Base-by-base conservation (phyloP, 306 rosid species). In the Quercus wislizeni region DNA sequence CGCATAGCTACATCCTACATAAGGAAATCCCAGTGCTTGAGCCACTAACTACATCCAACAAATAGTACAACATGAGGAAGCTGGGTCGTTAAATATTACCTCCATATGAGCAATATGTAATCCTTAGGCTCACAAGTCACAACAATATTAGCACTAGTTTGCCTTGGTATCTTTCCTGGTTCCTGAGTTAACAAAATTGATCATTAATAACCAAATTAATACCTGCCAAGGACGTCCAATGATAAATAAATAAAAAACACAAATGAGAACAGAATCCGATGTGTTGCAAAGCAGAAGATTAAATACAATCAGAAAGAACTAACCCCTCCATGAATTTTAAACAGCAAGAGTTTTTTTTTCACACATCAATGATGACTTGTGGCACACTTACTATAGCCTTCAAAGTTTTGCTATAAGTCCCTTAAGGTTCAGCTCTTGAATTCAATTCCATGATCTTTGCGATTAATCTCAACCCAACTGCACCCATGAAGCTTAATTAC, bases 401-500 rank as follows among this genome's bases (percentile, higher is more conserved):
- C 25, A 6, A 35, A 52, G 28, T 49, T 51, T 11, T 27, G 73
- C 72, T 30, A 1, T 23, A 20, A 33, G 55, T 43, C 56, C n/a
- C 13, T n/a, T 35, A 18, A 4, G 0, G 3, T 35, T 55, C 51
- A 27, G 63, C 56, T 68, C 18, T 27, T 67, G 62, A 15, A 0
- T 68, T 28, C 63, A 41, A n/a, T 17, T 67, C 70, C 58, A 56
- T 46, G 55, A 30, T 58, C 69, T 55, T 64, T 41, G 70, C 79
- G 14, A 64, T 64, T 67, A 52, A 56, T 74, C 76, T 80, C 76
- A 67, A 67, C 79, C 79, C 79, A 68, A 51, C 83, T 80, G 52
- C 52, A 55, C 19, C 79, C 83, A 67, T 70, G 83, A 80, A 67
- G 55, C 41, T 80, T 80, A 14, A 28, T 49, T 28, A 55, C 52